phyloP scores from a whole-genome alignment of 1,139 yeast genomes.

The Eremothecium gossypii region DNA sequence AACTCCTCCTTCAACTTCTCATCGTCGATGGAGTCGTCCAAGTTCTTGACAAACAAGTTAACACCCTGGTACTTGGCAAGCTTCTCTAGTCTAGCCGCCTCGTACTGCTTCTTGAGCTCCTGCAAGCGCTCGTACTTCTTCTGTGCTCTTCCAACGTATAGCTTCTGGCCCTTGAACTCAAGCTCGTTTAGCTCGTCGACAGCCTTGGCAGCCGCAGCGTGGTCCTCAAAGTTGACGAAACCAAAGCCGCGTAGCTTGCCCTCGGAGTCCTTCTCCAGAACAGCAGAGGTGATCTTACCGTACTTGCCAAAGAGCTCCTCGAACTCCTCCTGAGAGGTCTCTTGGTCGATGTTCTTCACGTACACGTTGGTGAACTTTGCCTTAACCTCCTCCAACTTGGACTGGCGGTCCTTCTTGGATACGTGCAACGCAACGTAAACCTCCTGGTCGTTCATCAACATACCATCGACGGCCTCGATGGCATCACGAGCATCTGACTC shows the following conservation, averaged over 20 bases:
- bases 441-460: conserved; percentile 94
- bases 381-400: conserved; percentile 84
- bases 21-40: conserved; percentile 88
- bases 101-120: conserved; percentile 93
- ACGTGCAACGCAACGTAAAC: conserved; percentile 94
- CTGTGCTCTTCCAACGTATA: conserved; percentile 98
- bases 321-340: conserved; percentile 65
- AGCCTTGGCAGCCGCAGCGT: conserved; percentile 83
- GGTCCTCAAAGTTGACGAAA: conserved; percentile 82
- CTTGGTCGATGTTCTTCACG: conserved; percentile 79
- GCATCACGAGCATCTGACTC: conserved; percentile 93
- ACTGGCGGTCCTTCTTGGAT: conserved; percentile 89
- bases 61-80: conserved; percentile 95
- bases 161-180: conserved; percentile 75
- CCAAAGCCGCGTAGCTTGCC: conserved; percentile 96
- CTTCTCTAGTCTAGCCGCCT: conserved; percentile 86
- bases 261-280: conserved; percentile 72
- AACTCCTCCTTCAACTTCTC: conserved; percentile 89
- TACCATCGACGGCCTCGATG: conserved; percentile 95
- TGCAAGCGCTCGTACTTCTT: conserved; percentile 97
- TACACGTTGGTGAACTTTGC: conserved; percentile 93
- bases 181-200: conserved; percentile 86
- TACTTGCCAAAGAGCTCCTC: conserved; percentile 59
- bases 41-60: conserved; percentile 91
- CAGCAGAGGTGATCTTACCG: conserved; percentile 81